Base-by-base conservation (phyloP, 2,329 filamentous ascomycete genomes). In the Trichothecium sympodiale region DNA sequence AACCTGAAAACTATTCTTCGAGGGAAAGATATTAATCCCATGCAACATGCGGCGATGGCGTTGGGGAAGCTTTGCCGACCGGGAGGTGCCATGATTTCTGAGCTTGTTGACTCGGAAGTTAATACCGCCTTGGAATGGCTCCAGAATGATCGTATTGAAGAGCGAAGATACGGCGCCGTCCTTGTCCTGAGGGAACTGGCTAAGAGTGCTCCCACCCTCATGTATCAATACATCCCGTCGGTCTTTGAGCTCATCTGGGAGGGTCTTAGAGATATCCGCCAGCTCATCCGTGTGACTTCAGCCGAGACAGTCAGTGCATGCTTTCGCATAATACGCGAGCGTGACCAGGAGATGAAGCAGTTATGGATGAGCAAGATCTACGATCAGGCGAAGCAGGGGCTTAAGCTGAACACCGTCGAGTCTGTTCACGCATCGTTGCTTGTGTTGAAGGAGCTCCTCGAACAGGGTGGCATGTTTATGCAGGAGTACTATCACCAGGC, bases 381-480 rank as follows among this genome's bases (percentile, higher is more conserved):
- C 56, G 79, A 82, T 34, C 88, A 95, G 60, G 79, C 87, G 14
- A 71, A 85, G 40, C 70, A 75, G 41, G 88, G 88, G 6, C 77
- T 98, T 46, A 79, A 80, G 54, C 73, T 80, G 34, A 82, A 78
- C 47, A 86, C 85, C 14, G 73, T 93, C 37, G 91, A 98, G 56
- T 82, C 79, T 40, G 81, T 94, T 29, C 93, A 98, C 54, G 91
- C 86, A n/a, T 95, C 89, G 2, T 70, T 98, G 29, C 70, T 98
- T 15, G 87, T 93, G 2, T 71, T 96, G 49, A 93, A 89, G 56
- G 89, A 96, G 60, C 72, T 98, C 33, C 75, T 98, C 14, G 77
- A 91, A 43, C 89, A 94, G 55, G 91, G 91, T 36, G 88, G 87
- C 48, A 98, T 98, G 89, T 98, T 94, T 59, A 96, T 98, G 91